phyloP scores from a whole-genome alignment of 345 rosid genomes.

The Aegle marmelos region DNA sequence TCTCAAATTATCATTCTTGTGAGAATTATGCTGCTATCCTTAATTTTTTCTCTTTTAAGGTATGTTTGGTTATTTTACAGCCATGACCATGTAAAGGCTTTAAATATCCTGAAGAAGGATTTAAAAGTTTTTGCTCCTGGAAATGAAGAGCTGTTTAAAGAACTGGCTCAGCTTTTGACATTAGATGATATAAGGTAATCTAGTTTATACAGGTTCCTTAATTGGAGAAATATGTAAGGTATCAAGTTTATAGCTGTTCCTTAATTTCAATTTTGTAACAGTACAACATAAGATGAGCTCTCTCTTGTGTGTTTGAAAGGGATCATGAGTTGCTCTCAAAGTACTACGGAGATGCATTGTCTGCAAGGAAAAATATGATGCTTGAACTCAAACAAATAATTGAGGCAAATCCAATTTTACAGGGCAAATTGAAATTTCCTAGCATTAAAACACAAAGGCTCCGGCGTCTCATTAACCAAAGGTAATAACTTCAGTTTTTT shows the following conservation, averaged over 20 bases:
- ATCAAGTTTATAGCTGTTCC: not conserved
- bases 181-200: constrained; percentile 38
- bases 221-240: constrained; percentile 28
- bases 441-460: constrained; percentile 29
- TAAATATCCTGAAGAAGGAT: constrained; percentile 37
- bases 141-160: constrained; percentile 40
- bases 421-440: constrained; percentile 41
- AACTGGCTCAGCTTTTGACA: constrained; percentile 37
- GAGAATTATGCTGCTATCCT: not conserved
- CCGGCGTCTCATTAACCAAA: constrained; percentile 42
- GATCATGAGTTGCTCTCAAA: constrained; percentile 36
- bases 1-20: not conserved
- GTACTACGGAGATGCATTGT: constrained; percentile 39
- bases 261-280: not conserved
- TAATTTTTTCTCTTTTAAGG: not conserved
- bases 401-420: constrained; percentile 44
- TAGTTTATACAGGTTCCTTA: not conserved
- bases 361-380: constrained; percentile 35
- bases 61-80: constrained; percentile 20
- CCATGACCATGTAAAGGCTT: constrained; percentile 30
- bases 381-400: constrained; percentile 36
- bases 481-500: constrained; percentile 25
- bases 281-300: not conserved
- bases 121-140: constrained; percentile 34
- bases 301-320: constrained; percentile 28